Conservation (phyloP, 139 green algal species). For the Asterochloris sp. region DNA sequence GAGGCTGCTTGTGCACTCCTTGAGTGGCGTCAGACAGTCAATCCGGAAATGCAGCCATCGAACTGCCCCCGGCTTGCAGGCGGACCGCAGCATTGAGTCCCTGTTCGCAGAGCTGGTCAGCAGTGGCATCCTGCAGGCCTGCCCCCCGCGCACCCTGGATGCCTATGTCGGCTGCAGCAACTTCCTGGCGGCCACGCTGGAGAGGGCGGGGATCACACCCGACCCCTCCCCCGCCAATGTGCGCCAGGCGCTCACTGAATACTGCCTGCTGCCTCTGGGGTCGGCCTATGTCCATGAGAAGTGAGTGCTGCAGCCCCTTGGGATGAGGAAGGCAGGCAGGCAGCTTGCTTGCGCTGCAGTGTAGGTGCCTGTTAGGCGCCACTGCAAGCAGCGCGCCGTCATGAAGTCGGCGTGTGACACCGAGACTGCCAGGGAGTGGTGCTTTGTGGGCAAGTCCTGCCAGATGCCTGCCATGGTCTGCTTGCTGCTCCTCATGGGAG, state of each 20-base stretch:
- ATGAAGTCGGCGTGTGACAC: no score
- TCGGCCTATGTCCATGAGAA: constrained; percentile 59
- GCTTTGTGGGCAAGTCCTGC: no score
- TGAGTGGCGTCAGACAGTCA: no score
- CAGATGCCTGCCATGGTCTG: no score
- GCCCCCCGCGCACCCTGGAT: constrained; percentile 38
- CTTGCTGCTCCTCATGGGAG: no score
- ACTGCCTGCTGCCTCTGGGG: constrained; percentile 75
- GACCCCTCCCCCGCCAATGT: constrained; percentile 73
- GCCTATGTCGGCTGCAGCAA: constrained; percentile 67
- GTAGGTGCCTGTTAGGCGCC: no score
- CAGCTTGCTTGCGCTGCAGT: no score
- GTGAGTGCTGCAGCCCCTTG: not conserved
- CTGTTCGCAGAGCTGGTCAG: constrained; percentile 85
- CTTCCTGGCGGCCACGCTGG: constrained; percentile 52
- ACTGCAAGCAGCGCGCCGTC: no score
- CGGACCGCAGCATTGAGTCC: constrained; percentile 78
- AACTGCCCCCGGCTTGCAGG: constrained; percentile 30
- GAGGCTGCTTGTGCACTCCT: no score
- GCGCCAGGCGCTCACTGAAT: constrained; percentile 74
- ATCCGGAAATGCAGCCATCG: not conserved
- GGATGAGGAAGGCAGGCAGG: no score
- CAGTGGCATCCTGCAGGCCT: constrained; percentile 62
- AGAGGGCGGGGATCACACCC: constrained; percentile 21
- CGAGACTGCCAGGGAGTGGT: no score